Evolutionary conservation across 495 filamentous ascomycete species (phyloP).

Genomic region (Chlorociboria aeruginascens): DNA sequence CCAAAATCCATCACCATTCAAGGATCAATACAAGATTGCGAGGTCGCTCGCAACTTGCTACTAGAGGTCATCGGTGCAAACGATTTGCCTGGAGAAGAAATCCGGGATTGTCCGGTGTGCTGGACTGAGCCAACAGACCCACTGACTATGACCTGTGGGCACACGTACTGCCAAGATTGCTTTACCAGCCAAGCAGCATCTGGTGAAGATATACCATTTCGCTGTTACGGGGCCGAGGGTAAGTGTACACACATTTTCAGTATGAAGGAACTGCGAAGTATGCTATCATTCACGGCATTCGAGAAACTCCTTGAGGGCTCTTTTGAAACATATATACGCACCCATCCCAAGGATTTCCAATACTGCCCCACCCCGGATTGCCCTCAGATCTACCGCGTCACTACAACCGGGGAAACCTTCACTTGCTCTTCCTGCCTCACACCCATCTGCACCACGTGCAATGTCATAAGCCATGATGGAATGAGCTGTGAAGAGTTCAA

Average conservation of each 20-base stretch:
- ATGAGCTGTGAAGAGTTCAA: conserved; percentile 28
- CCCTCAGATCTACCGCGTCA: conserved; percentile 27
- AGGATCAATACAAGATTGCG: background rate
- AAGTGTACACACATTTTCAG: conserved; percentile 19
- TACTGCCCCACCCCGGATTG: conserved; percentile 33
- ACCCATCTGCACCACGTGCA: conserved; percentile 27
- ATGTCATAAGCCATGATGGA: conserved; percentile 21
- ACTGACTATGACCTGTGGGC: conserved; percentile 26
- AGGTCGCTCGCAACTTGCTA: background rate
- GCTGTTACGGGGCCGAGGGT: conserved; percentile 20
- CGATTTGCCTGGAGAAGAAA: background rate
- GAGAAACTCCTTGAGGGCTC: conserved; percentile 28
- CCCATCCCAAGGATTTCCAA: conserved; percentile 20
- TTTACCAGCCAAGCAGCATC: conserved; percentile 27
- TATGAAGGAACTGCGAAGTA: conserved; percentile 24
- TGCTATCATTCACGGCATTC: conserved; percentile 24
- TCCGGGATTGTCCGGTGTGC: conserved; percentile 28
- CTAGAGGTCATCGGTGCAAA: background rate
- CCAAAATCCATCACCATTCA: background rate
- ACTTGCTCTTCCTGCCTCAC: conserved; percentile 28
- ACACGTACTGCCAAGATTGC: conserved; percentile 35
- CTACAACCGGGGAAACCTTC: conserved; percentile 10
- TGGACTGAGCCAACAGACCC: conserved; percentile 27
- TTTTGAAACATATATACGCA: conserved; percentile 27
- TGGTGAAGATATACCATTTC: conserved; percentile 13